These are phyloP conservation scores for Macrotyloma uniflorum DNA, from an alignment of 306 rosid genomes.

Conservation along the genomic window DNA sequence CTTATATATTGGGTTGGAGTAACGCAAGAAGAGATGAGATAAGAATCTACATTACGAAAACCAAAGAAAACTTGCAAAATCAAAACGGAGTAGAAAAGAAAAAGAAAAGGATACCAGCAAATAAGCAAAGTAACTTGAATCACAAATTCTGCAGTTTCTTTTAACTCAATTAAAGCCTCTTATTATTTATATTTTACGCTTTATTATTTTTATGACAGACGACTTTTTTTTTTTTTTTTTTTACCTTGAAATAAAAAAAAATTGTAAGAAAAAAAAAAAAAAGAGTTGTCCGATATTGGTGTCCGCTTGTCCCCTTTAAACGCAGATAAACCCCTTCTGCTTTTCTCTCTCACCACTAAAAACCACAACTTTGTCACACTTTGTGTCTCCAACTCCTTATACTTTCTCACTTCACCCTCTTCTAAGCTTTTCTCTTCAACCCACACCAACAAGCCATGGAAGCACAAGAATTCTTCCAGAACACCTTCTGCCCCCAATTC, in stretches of 20 bases:
- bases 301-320: constrained; percentile 68
- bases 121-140: constrained; percentile 39
- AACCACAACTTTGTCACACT: constrained; percentile 62
- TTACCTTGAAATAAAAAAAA: constrained; percentile 1
- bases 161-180: constrained; percentile 48
- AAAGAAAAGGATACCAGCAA: constrained; percentile 37
- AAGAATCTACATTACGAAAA: background rate
- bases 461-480: constrained; percentile 61
- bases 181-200: background rate
- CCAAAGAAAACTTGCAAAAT: background rate
- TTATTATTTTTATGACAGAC: background rate
- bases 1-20: background rate
- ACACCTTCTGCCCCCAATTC: constrained; percentile 53
- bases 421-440: constrained; percentile 29
- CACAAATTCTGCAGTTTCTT: constrained; percentile 37
- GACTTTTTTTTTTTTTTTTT: constrained; percentile 30
- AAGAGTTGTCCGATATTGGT: constrained; percentile 43
- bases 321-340: constrained; percentile 58
- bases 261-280: background rate
- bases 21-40: background rate
- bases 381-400: constrained; percentile 39
- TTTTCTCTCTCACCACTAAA: constrained; percentile 50
- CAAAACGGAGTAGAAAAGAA: background rate
- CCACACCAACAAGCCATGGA: constrained; percentile 54
- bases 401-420: constrained; percentile 45